Evolutionary conservation across 768 basidiomycete genomes (phyloP), one percentile per base, ranked within the genome.

Genomic region (Leccinellum luteum): DNA sequence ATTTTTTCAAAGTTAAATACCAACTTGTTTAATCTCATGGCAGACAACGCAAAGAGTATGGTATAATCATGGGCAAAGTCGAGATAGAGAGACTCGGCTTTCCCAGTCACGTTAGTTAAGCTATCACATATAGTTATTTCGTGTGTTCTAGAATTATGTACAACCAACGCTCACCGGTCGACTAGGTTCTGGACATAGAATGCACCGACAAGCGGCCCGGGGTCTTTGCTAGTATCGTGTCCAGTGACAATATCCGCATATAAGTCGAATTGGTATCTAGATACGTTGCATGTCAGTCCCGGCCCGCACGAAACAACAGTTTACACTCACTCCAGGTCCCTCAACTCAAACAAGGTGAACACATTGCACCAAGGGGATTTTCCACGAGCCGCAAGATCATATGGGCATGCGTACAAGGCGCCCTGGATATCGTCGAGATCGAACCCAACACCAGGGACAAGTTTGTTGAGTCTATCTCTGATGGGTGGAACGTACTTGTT

Each of bases 11-110:
- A 38, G 1, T 12, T 17, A 9, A 7, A 43, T 31, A 64, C 70
- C 13, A 15, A 75, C 75, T 72, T 71, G 58, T 72, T 75, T 27
- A 78, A 64, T 3, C 69, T 71, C 55, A 77, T 61, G 13, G 75
- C 72, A 10, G 77, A 71, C 54, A 79, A 59, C n/a, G 71, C 68
- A 21, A 74, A 9, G 54, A 77, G 69, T 48, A 79, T 73, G 21
- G 66, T 74, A 10, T 66, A 65, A 51, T 78, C 75, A 52, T 78
- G 77, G 2, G 71, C 76, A 54, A 79, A 78, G 56, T 79, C 78
- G 15, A 79, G 70, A 64, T 74, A 73, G 30, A 76, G 64, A 38
- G 63, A 52, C 43, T 69, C 52, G 14, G 70, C 69, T 49, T 69
- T 56, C 21, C 62, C 69, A 3, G 70, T 72, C 14, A 63, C 49